Conservation (phyloP, 2,329 filamentous ascomycete genomes). For the Exophiala viscosa region DNA sequence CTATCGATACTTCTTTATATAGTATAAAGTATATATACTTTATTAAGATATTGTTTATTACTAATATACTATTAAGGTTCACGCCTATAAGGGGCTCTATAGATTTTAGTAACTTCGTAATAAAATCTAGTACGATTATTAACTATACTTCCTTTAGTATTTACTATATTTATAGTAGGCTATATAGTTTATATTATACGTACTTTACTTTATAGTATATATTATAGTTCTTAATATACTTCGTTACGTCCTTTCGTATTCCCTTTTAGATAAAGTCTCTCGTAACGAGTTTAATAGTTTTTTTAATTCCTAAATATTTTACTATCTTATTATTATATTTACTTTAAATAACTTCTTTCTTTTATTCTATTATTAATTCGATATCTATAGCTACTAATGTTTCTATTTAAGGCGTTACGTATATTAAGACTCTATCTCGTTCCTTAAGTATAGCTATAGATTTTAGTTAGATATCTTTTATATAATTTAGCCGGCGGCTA, state of each 20-base stretch:
- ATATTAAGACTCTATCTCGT: constrained; percentile 2
- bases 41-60: constrained; percentile 2
- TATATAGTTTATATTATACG: constrained; percentile 15
- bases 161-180: neutral
- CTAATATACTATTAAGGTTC: constrained; percentile 4
- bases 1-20: neutral
- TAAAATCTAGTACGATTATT: too few species aligned
- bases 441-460: neutral
- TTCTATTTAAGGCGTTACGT: neutral
- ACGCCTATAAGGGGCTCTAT: too few species aligned
- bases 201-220: constrained; percentile 12
- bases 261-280: constrained; percentile 8
- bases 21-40: neutral
- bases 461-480: neutral
- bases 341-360: constrained; percentile 3
- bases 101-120: too few species aligned
- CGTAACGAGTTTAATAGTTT: constrained; percentile 16
- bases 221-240: constrained; percentile 13
- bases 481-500: constrained; percentile 16
- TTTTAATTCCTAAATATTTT: constrained; percentile 12
- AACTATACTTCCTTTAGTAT: neutral
- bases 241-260: constrained; percentile 8
- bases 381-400: neutral
- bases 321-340: constrained; percentile 5
- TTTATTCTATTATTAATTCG: neutral